A percentile compares a stretch with the other conserved stretches of the same genome.
These are phyloP conservation scores for Lagerstroemia speciosa DNA, from an alignment of 345 rosid species.

Conservation along the genomic window DNA sequence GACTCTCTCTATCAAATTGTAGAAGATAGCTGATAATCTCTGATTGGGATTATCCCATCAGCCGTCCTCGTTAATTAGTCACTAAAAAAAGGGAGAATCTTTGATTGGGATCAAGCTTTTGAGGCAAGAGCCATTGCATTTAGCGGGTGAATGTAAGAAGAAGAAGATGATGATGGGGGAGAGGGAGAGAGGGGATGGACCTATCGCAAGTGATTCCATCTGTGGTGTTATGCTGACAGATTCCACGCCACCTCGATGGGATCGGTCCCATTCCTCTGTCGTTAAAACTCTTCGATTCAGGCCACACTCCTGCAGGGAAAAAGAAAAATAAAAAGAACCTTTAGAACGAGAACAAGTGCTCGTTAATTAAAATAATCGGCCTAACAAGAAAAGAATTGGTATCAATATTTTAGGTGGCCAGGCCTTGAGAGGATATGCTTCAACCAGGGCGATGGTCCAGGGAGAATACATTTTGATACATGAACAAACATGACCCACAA, in stretches of 20 bases:
- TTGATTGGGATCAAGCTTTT: neutral
- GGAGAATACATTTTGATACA: neutral
- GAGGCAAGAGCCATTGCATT: neutral
- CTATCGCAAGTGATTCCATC: slow-evolving; percentile 11
- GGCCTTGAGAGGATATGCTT: neutral
- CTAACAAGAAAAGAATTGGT: too few relatives aligned
- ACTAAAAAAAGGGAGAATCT: neutral
- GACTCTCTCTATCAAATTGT: too few relatives aligned
- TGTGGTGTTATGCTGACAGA: slow-evolving; percentile 8
- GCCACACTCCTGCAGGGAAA: slow-evolving; percentile 15
- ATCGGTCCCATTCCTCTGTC: slow-evolving; percentile 14
- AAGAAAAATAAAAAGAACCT: too few relatives aligned
- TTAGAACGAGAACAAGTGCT: neutral
- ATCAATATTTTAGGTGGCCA: too few relatives aligned
- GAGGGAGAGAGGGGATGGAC: slow-evolving; percentile 9
- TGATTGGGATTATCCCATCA: too few relatives aligned
- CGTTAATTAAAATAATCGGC: too few relatives aligned
- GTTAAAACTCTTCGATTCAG: slow-evolving; percentile 19
- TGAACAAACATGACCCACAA: neutral
- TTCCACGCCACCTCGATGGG: slow-evolving; percentile 19
- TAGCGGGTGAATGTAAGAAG: neutral
- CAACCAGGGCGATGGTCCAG: neutral
- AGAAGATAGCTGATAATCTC: too few relatives aligned
- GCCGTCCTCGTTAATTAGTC: too few relatives aligned
- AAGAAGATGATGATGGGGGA: neutral